Evolutionary conservation across 129 eudicot genomes (phyloP).

Genomic region (Oenanthe sinensis): DNA sequence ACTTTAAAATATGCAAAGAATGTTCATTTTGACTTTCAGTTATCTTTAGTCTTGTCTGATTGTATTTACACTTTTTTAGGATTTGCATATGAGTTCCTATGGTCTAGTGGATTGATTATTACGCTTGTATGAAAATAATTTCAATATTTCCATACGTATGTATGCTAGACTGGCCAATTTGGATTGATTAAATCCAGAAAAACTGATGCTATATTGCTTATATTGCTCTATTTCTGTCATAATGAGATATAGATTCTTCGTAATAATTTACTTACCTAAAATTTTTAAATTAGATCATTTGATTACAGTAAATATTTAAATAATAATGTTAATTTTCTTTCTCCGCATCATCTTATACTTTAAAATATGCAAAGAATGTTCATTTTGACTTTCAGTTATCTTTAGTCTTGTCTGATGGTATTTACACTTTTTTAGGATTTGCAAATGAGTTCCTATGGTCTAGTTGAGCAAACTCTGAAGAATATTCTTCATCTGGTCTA

Average conservation of each 20-base stretch:
- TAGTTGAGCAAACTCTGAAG: constrained; percentile 38
- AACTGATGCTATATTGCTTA: background rate
- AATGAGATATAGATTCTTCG: background rate
- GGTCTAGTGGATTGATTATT: no score
- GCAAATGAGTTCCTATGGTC: constrained; percentile 41
- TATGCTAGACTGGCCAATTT: background rate
- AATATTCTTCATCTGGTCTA: constrained; percentile 52
- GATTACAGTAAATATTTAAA: no score
- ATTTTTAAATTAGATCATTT: background rate
- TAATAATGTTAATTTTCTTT: background rate
- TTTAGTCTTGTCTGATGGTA: background rate
- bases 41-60: constrained; percentile 18
- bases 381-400: constrained; percentile 41
- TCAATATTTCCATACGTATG: background rate
- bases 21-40: constrained; percentile 31
- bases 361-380: constrained; percentile 11
- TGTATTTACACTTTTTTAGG: constrained; percentile 11
- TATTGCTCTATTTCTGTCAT: background rate
- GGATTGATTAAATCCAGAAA: background rate
- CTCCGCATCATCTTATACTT: background rate
- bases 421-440: constrained; percentile 7
- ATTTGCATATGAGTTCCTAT: constrained; percentile 37
- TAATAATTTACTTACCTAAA: background rate
- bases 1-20: constrained; percentile 9
- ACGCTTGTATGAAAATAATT: no score